phyloP scores from a whole-genome alignment of 2,329 filamentous ascomycete genomes.

The Xylaria sp. region DNA sequence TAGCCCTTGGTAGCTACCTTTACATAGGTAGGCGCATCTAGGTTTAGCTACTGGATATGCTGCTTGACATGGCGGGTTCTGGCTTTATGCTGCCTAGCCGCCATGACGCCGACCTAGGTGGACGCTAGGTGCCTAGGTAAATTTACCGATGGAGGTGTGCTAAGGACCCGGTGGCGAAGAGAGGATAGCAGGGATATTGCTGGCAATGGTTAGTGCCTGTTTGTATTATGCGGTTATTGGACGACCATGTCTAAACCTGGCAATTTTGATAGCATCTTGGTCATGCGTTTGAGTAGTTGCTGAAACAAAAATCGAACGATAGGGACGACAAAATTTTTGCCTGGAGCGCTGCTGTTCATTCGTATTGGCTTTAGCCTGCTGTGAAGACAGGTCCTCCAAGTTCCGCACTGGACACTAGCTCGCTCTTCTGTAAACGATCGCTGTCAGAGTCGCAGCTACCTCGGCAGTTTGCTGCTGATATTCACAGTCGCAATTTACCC shows the following conservation, averaged over 20 bases:
- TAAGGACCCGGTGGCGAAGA: constrained; percentile 1
- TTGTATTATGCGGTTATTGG: constrained; percentile 27
- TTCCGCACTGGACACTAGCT: neutral
- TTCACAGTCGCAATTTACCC: constrained; percentile 7
- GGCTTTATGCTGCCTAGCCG: constrained; percentile 1
- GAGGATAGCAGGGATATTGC: constrained; percentile 18
- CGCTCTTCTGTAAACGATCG: neutral
- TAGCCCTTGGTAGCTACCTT: neutral
- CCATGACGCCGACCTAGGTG: constrained; percentile 6
- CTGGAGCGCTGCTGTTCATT: neutral
- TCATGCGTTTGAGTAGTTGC: constrained; percentile 17
- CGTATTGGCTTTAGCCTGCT: neutral
- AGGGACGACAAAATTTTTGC: neutral
- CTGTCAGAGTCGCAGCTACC: neutral
- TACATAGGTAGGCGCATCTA: neutral
- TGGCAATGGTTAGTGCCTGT: constrained; percentile 13
- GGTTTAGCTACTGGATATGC: constrained; percentile 7
- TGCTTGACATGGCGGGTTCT: constrained; percentile 1
- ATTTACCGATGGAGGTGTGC: neutral
- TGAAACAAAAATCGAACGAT: constrained; percentile 29
- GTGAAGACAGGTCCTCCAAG: neutral
- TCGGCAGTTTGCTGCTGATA: neutral
- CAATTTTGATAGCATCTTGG: constrained; percentile 22
- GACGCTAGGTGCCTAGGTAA: neutral
- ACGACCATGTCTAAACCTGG: constrained; percentile 11